Base-by-base conservation (phyloP, 2,329 filamentous ascomycete species). In the Penicillium sp. region DNA sequence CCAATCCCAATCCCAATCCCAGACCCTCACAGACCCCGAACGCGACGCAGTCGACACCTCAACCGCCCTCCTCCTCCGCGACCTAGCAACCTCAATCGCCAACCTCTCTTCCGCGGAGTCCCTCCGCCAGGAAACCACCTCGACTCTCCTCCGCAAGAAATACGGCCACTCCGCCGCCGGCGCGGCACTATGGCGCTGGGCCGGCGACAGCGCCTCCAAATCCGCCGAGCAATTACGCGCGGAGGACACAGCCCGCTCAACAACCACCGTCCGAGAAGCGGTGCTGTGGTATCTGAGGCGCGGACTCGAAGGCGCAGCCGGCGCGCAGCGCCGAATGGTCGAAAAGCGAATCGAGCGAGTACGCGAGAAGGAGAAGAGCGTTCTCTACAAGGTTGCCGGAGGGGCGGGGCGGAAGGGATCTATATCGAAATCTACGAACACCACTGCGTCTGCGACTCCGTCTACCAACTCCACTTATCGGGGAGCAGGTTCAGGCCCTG, bases 251-350 rank as follows among this genome's bases (percentile, higher is more conserved):
- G 85, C 86, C 52, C 85, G 85, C 58, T 85, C 84, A 39, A 75
- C 89, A 6, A 86, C 83, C 47, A 82, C 84, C 47, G 89, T 96
- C 62, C 80, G 92, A 49, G 92, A 96, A 67, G 88, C 88, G 59
- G 86, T 99, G 43, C 77, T 97, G 10, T 93, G 89, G 87, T 92
- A 88, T 64, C 71, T 99, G 66, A 82, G 90, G 59, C 83, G 88
- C 68, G 83, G 86, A 66, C 75, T 97, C 59, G 89, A 94, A 75
- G 81, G 85, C 61, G 92, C 88, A 53, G 88, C 89, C 40, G 82
- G 85, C 65, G 86, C 88, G 59, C 93, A 97, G 78, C 86, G 91
- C 65, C 84, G 83, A 47, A 97, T 97, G 91, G 96, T 97, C 82
- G 92, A 96, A 77, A 89, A 90, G 67, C 79, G 94, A 64, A 79